These are phyloP conservation scores for Penicillium soppii DNA, from an alignment of 495 filamentous ascomycete species.

Conservation along the genomic window DNA sequence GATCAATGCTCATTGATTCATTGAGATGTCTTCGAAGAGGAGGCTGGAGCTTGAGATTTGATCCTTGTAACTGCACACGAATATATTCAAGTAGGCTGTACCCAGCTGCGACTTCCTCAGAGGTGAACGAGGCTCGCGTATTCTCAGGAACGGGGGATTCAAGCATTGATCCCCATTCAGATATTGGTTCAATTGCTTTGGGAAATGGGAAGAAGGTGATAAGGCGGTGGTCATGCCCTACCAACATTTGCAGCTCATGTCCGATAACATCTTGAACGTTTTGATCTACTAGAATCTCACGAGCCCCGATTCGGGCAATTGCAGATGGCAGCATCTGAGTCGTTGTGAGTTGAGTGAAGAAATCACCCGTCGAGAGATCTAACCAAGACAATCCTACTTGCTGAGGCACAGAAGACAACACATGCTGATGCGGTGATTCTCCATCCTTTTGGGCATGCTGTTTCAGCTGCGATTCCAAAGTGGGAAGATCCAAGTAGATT, in stretches of 20 bases:
- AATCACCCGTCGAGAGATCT: conserved; percentile 91
- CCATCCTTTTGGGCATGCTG: conserved; percentile 12
- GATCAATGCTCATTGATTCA: conserved; percentile 87
- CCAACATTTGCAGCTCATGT: conserved; percentile 41
- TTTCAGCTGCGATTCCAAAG: conserved; percentile 20
- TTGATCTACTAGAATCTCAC: conserved; percentile 79
- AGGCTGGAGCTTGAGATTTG: conserved; percentile 82
- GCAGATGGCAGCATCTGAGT: conserved; percentile 70
- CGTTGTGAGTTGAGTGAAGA: conserved; percentile 81
- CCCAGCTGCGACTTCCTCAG: conserved; percentile 60
- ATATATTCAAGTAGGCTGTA: conserved; percentile 80
- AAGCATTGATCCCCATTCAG: conserved; percentile 73
- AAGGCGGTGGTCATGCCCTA: conserved; percentile 44
- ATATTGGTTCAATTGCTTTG: conserved; percentile 39
- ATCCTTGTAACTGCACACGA: conserved; percentile 69
- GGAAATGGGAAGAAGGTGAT: conserved; percentile 43
- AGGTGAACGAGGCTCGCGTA: conserved; percentile 39
- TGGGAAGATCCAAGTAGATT: conserved; percentile 53
- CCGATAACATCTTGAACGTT: conserved; percentile 49
- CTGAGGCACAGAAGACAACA: conserved; percentile 39
- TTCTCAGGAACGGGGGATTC: conserved; percentile 58
- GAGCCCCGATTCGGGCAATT: conserved; percentile 76
- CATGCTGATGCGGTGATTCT: conserved; percentile 30
- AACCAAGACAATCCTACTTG: conserved; percentile 86
- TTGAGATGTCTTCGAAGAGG: conserved; percentile 68